Percentiles rank a stretch among this genome's conserved stretches.
Evolutionary conservation across 345 rosid genomes (phyloP).

Genomic region (Ceriops decandra): DNA sequence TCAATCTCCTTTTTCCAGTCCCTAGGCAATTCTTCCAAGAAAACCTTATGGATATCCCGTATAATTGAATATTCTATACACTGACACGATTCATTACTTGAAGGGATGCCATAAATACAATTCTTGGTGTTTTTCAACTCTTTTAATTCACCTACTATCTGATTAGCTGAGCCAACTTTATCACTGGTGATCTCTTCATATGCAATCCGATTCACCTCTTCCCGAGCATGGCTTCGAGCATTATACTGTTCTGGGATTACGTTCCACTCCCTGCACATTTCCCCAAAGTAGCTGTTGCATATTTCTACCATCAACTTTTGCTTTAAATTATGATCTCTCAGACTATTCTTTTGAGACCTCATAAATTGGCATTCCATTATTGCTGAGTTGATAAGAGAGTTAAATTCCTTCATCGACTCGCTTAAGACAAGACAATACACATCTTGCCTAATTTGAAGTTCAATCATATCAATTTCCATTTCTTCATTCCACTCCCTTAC

Average conservation of each 20-base stretch:
- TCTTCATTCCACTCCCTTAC: slow-evolving; percentile 23
- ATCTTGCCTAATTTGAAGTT: slow-evolving; percentile 16
- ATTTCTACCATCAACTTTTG: slow-evolving; percentile 19
- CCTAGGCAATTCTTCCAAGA: slow-evolving; percentile 19
- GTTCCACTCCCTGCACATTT: slow-evolving; percentile 27
- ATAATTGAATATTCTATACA: slow-evolving; percentile 24
- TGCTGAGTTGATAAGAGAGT: neutral
- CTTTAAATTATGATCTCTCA: slow-evolving; percentile 15
- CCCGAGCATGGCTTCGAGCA: slow-evolving; percentile 16
- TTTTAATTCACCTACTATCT: slow-evolving; percentile 2
- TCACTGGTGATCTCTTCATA: slow-evolving; percentile 32
- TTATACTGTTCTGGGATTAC: slow-evolving; percentile 17
- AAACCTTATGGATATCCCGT: slow-evolving; percentile 30
- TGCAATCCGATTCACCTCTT: slow-evolving; percentile 35
- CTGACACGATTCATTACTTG: slow-evolving; percentile 2
- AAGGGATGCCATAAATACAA: neutral
- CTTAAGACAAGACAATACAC: slow-evolving; percentile 16
- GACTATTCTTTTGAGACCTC: neutral
- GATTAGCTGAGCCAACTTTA: slow-evolving; percentile 15
- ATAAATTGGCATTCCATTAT: slow-evolving; percentile 1
- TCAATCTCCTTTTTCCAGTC: slow-evolving; percentile 24
- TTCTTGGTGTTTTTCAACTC: slow-evolving; percentile 11
- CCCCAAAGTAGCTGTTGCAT: slow-evolving; percentile 8
- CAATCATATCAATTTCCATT: slow-evolving; percentile 19
- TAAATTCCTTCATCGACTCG: slow-evolving; percentile 14